Conservation (phyloP, 2,329 filamentous ascomycete genomes). For the Botrytis porri region DNA sequence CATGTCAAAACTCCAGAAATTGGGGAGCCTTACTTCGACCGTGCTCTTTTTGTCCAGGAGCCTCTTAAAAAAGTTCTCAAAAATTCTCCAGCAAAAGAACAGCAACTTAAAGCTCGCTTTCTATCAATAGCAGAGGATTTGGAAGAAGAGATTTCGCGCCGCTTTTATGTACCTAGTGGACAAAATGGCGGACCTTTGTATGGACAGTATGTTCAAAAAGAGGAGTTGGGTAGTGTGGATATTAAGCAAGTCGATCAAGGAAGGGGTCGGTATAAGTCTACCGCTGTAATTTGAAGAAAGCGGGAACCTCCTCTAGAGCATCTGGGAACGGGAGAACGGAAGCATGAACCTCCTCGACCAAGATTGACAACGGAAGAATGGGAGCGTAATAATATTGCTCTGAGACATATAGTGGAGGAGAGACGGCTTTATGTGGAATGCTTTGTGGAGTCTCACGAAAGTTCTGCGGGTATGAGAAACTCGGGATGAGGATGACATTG, state of each 20-base stretch:
- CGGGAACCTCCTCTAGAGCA: neutral
- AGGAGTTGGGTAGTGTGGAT: neutral
- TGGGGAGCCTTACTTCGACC: neutral
- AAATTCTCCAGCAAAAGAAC: neutral
- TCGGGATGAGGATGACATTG: neutral
- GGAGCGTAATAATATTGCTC: neutral
- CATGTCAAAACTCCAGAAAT: neutral
- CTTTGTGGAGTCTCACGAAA: neutral
- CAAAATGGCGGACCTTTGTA: neutral
- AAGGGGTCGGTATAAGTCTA: neutral
- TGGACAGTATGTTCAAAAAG: neutral
- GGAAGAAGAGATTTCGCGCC: neutral
- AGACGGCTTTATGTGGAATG: neutral
- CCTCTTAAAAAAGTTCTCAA: accelerated
- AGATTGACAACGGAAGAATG: neutral
- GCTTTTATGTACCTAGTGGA: neutral
- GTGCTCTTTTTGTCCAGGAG: neutral
- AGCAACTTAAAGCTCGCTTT: neutral
- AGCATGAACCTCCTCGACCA: too few relatives aligned
- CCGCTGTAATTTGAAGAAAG: neutral
- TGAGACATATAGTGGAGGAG: neutral
- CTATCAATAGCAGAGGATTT: neutral
- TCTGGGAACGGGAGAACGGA: neutral
- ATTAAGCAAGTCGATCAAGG: neutral
- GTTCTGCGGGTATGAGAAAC: neutral